phyloP scores from a whole-genome alignment of 2,329 filamentous ascomycete genomes.

The Penicillium sp. region DNA sequence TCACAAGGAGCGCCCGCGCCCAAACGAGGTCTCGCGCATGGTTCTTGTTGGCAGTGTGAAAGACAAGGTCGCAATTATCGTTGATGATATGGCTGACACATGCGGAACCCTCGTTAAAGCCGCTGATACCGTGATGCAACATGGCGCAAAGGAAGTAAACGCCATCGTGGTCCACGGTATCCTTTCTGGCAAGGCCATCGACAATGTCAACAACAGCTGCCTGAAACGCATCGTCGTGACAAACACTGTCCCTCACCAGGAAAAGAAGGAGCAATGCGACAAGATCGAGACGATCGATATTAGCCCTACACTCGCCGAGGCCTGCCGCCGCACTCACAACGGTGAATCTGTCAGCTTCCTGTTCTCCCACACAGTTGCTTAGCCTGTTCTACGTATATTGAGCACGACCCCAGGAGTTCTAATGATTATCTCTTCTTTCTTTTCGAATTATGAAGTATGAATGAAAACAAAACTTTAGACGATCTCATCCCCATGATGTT shows the following conservation, averaged over 20 bases:
- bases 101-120: slow-evolving; percentile 89
- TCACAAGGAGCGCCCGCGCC: slow-evolving; percentile 92
- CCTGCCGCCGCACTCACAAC: slow-evolving; percentile 56
- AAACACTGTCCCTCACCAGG: slow-evolving; percentile 81
- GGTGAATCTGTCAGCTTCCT: slow-evolving; percentile 58
- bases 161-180: slow-evolving; percentile 97
- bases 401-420: background rate
- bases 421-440: slow-evolving; percentile 3
- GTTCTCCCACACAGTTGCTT: slow-evolving; percentile 54
- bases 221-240: slow-evolving; percentile 84
- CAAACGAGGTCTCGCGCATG: slow-evolving; percentile 91
- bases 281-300: slow-evolving; percentile 92
- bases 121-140: slow-evolving; percentile 82
- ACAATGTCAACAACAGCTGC: slow-evolving; percentile 79
- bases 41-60: slow-evolving; percentile 93
- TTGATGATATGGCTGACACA: slow-evolving; percentile 98
- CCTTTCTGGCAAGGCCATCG: slow-evolving; percentile 83
- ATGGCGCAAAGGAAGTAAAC: slow-evolving; percentile 85
- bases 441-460: slow-evolving; percentile 18
- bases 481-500: background rate
- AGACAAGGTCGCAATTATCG: slow-evolving; percentile 90
- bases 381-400: slow-evolving; percentile 15
- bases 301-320: slow-evolving; percentile 69
- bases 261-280: slow-evolving; percentile 78
- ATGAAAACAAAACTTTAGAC: slow-evolving; percentile 7